Evolutionary conservation across 139 green algal genomes (phyloP).

Genomic region (Tetradesmus obliquus): DNA sequence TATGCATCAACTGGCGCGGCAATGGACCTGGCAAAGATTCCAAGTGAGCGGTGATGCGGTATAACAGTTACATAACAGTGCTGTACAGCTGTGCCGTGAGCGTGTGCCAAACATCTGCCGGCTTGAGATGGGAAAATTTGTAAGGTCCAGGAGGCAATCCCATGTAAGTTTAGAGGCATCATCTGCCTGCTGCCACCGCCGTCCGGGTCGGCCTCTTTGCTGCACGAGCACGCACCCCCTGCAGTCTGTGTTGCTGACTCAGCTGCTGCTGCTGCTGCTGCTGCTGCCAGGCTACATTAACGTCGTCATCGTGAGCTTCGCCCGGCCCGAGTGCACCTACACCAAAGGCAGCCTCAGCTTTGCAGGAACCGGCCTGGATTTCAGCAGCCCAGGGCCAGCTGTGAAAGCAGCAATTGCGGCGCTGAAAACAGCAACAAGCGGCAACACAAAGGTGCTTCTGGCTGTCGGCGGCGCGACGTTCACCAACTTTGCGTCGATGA

Average conservation of each 20-base stretch:
- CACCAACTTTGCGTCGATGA: constrained; percentile 42
- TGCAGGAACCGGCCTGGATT: constrained; percentile 56
- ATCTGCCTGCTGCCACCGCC: background rate
- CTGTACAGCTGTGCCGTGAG: background rate
- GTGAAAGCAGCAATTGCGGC: constrained; percentile 53
- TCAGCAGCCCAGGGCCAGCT: constrained; percentile 39
- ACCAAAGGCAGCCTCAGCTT: constrained; percentile 52
- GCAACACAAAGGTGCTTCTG: constrained; percentile 54
- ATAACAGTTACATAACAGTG: background rate
- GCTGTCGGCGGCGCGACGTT: constrained; percentile 60
- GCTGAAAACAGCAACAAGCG: constrained; percentile 54
- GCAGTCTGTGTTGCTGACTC: background rate
- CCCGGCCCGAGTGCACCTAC: constrained; percentile 58
- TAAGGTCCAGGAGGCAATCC: too few species aligned
- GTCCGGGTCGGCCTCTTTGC: background rate
- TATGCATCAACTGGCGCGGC: constrained; percentile 5
- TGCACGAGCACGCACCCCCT: background rate
- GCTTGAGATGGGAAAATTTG: too few species aligned
- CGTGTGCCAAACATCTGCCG: too few species aligned
- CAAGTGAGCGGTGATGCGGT: constrained; percentile 1
- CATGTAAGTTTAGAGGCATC: background rate
- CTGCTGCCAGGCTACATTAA: constrained; percentile 51
- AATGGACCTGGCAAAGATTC: constrained; percentile 51
- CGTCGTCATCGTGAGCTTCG: constrained; percentile 54
- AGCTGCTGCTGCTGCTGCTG: background rate